A percentile compares a stretch with the other conserved stretches of the same genome.
Conservation (phyloP, 139 green algal genomes). For the Limnomonas spitsbergensis region DNA sequence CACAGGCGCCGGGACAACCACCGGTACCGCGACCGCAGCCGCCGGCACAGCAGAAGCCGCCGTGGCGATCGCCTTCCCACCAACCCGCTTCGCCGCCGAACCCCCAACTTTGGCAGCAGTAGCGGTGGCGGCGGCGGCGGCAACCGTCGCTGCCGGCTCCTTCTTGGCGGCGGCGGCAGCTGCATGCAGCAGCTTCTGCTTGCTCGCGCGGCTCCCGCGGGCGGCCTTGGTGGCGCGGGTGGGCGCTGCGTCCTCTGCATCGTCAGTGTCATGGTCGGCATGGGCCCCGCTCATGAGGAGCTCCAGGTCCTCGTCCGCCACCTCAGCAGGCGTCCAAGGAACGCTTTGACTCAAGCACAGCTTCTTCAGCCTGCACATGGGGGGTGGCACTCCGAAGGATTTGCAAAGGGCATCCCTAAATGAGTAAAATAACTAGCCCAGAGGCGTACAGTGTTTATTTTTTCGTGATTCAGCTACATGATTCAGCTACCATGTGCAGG, state of each 20-base stretch:
- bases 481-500: not conserved
- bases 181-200: not conserved
- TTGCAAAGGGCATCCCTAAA: too few relatives aligned
- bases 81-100: not conserved
- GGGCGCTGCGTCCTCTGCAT: not conserved
- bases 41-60: not conserved
- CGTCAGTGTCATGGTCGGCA: conserved; percentile 6
- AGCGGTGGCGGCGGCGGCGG: conserved; percentile 41
- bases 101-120: too few relatives aligned
- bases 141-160: too few relatives aligned
- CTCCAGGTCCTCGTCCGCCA: not conserved
- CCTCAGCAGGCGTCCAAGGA: conserved; percentile 4
- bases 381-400: too few relatives aligned
- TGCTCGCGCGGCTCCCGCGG: not conserved
- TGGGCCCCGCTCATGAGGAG: conserved; percentile 30
- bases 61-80: not conserved
- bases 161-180: too few relatives aligned
- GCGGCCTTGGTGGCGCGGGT: not conserved
- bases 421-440: too few relatives aligned
- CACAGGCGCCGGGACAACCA: not conserved
- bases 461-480: not conserved
- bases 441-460: not conserved
- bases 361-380: conserved; percentile 39
- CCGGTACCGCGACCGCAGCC: too few relatives aligned
- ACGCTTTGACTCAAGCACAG: conserved; percentile 33